Percentiles rank a stretch among this genome's conserved stretches.
These are phyloP conservation scores for Rhynchospora pubera DNA, from an alignment of 176 grass and related monocot genomes.

Conservation along the genomic window DNA sequence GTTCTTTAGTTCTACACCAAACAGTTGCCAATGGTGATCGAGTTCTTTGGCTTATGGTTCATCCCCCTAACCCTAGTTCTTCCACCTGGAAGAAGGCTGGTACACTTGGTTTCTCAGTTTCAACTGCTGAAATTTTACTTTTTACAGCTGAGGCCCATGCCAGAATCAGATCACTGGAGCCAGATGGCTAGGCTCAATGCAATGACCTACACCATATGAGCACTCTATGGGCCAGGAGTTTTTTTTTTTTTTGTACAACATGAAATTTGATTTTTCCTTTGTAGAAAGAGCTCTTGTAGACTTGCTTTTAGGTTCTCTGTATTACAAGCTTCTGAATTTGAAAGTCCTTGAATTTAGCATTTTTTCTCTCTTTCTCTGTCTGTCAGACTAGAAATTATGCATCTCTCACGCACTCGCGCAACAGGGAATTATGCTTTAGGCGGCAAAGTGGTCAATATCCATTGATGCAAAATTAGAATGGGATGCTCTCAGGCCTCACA, in stretches of 20 bases:
- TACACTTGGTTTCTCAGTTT: constrained; percentile 31
- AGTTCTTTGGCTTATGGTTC: constrained; percentile 53
- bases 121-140: neutral
- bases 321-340: neutral
- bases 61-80: constrained; percentile 66
- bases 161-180: constrained; percentile 4
- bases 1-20: neutral
- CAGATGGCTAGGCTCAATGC: constrained; percentile 14
- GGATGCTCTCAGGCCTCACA: constrained; percentile 57
- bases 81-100: constrained; percentile 53
- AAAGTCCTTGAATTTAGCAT: neutral
- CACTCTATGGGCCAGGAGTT: neutral
- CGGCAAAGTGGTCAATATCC: constrained; percentile 52
- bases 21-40: constrained; percentile 36
- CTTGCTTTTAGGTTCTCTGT: constrained; percentile 7
- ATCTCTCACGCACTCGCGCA: neutral
- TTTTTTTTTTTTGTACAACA: constrained; percentile 3
- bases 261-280: neutral
- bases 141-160: neutral
- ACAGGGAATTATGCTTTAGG: neutral
- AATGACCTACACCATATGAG: constrained; percentile 19
- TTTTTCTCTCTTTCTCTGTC: neutral
- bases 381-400: no score
- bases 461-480: constrained; percentile 51
- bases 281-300: constrained; percentile 7